These are phyloP conservation scores for Hemileia vastatrix DNA, from an alignment of 1,284 basidiomycete species.

Conservation along the genomic window DNA sequence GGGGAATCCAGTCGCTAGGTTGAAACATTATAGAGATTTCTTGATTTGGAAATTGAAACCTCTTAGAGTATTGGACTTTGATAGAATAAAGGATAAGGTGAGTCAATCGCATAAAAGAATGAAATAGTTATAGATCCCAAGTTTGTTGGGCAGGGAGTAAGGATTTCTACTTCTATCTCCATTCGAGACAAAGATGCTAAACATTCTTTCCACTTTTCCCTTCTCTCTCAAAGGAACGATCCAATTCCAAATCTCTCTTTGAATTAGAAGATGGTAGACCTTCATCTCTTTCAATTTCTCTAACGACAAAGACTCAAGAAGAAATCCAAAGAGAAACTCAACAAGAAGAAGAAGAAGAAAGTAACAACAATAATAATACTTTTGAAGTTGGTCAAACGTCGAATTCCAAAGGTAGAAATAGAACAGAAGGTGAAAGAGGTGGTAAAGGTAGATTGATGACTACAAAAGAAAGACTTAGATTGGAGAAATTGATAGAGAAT, in stretches of 20 bases:
- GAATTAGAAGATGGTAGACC: slow-evolving; percentile 57
- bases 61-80: slow-evolving; percentile 37
- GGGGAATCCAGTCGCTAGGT: slow-evolving; percentile 84
- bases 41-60: slow-evolving; percentile 45
- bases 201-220: neutral
- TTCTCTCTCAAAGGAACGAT: too few relatives aligned
- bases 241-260: neutral
- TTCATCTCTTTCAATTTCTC: slow-evolving; percentile 57
- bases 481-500: slow-evolving; percentile 78
- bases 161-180: neutral
- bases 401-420: slow-evolving; percentile 51
- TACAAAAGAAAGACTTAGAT: slow-evolving; percentile 78
- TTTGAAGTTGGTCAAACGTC: too few relatives aligned
- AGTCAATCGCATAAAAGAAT: too few relatives aligned
- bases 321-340: slow-evolving; percentile 52
- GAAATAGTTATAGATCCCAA: too few relatives aligned
- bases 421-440: too few relatives aligned
- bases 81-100: slow-evolving; percentile 36
- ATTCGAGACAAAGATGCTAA: too few relatives aligned
- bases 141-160: neutral
- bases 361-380: too few relatives aligned
- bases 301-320: slow-evolving; percentile 57
- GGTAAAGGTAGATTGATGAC: slow-evolving; percentile 81
- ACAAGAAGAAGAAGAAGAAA: slow-evolving; percentile 32
- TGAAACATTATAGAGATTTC: slow-evolving; percentile 96